A percentile compares a stretch with the other conserved stretches of the same genome.
Conservation (phyloP, 2,329 filamentous ascomycete genomes). For the Penicillium glabrum region DNA sequence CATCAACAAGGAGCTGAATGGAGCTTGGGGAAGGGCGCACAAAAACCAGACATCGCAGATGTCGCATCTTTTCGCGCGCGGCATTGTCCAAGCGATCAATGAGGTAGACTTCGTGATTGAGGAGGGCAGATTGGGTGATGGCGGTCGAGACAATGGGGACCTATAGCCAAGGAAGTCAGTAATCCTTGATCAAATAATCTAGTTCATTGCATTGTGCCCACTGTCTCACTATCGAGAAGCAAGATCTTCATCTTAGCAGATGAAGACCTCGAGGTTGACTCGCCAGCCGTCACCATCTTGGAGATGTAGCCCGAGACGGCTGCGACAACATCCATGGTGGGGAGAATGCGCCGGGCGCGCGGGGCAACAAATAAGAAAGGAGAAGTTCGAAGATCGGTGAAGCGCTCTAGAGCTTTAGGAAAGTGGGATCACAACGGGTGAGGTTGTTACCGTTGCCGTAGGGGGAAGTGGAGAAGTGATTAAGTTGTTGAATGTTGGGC, state of each 20-base stretch:
- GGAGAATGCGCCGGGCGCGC: slow-evolving; percentile 12
- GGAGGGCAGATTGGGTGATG: slow-evolving; percentile 88
- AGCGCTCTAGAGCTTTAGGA: not conserved
- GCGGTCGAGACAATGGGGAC: slow-evolving; percentile 92
- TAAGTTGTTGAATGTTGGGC: slow-evolving; percentile 21
- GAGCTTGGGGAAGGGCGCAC: slow-evolving; percentile 89
- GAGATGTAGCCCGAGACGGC: slow-evolving; percentile 92
- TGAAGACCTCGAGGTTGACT: slow-evolving; percentile 60
- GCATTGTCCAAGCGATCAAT: slow-evolving; percentile 93
- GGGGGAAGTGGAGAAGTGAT: slow-evolving; percentile 17
- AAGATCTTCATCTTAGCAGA: slow-evolving; percentile 97
- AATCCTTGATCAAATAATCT: slow-evolving; percentile 6
- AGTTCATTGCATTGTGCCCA: slow-evolving; percentile 49
- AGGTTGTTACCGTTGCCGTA: slow-evolving; percentile 5
- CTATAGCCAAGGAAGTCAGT: slow-evolving; percentile 39
- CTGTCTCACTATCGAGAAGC: slow-evolving; percentile 87
- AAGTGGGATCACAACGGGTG: slow-evolving; percentile 2
- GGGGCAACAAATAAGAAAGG: slow-evolving; percentile 2
- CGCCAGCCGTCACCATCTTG: slow-evolving; percentile 88
- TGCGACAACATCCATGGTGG: slow-evolving; percentile 86
- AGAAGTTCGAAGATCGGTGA: not conserved
- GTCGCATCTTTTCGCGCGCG: slow-evolving; percentile 94
- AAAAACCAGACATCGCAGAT: slow-evolving; percentile 90
- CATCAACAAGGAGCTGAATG: slow-evolving; percentile 90
- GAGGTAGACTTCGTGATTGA: slow-evolving; percentile 96